Evolutionary conservation across 2,329 filamentous ascomycete genomes (phyloP), one percentile per base, ranked within the genome.

Genomic region (Fusarium xyrophilum): DNA sequence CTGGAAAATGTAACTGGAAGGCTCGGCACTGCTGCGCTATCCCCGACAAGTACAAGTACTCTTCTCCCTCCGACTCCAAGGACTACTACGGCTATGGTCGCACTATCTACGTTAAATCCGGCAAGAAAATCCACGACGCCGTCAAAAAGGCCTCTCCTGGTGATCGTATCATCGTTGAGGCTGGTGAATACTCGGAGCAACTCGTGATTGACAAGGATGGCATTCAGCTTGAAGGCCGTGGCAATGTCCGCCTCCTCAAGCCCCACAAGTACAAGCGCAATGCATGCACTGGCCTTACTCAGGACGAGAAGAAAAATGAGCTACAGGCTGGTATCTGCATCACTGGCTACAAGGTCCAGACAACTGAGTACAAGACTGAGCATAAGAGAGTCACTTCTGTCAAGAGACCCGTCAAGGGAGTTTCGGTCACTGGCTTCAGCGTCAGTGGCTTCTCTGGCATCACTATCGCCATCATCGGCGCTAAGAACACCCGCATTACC

Each of bases 391-490:
- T 80, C 10, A 25, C 38, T 0, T 74, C 73, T 2, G 77, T 77
- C 4, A 58, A 61, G 11, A 62, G 30, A 10, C 51, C 21, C 1
- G 75, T 80, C 39, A 70, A 76, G 35, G 73, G 74, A 9, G 78
- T 79, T 1, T 68, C 67, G 3, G 71, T 80, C 25, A 73, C 67
- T 15, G 79, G 78, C 6, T 79, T 81, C 57, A 56, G 67, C 1
- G 73, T 80, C 21, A 39, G 57, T 17, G 72, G 70, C 6, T 80
- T 79, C 57, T 68, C 68, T 0, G 79, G 77, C 14, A 64, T 79
- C 53, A 79, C 78, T 54, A 77, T 80, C 27, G 77, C 76, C n/a
- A 65, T 80, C 12, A 42, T 80, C 2, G 79, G 77, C 5, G 77
- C 73, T 13, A 58, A 73, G 42, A 74, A 78, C 42, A 67, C 69